A percentile compares a stretch with the other conserved stretches of the same genome.
Conservation (phyloP, 192 early-diverging fungal species). For the Bifiguratus adelaidae region DNA sequence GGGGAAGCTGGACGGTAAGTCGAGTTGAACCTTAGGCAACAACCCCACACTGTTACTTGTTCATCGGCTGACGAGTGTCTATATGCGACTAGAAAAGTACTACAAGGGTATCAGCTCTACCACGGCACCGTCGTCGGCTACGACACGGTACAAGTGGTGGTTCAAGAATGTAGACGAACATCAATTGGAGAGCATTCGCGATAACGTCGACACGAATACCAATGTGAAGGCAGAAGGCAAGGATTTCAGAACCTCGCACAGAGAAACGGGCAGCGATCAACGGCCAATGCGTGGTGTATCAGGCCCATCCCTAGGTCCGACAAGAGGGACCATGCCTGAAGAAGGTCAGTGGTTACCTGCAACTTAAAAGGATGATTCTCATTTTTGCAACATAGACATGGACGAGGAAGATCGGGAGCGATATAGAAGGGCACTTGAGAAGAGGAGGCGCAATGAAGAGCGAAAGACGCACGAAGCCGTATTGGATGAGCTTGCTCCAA, state of each 20-base stretch:
- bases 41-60: not conserved
- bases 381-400: constrained; percentile 1
- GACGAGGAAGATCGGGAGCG: constrained; percentile 30
- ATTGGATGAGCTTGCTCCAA: constrained; percentile 60
- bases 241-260: no score
- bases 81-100: constrained; percentile 34
- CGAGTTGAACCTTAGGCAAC: not conserved
- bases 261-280: no score
- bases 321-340: no score
- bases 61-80: not conserved
- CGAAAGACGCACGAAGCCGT: constrained; percentile 37
- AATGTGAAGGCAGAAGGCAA: constrained; percentile 15
- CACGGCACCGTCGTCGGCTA: constrained; percentile 42
- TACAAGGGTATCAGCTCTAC: constrained; percentile 61
- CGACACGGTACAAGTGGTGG: constrained; percentile 69
- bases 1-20: constrained; percentile 45
- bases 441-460: constrained; percentile 24
- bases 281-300: no score
- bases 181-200: constrained; percentile 40
- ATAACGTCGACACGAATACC: constrained; percentile 51
- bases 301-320: no score
- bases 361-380: no score
- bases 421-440: constrained; percentile 12
- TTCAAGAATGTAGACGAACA: constrained; percentile 45
- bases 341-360: no score